phyloP scores from a whole-genome alignment of 257 asterid species.

The Nicotiana undulata region DNA sequence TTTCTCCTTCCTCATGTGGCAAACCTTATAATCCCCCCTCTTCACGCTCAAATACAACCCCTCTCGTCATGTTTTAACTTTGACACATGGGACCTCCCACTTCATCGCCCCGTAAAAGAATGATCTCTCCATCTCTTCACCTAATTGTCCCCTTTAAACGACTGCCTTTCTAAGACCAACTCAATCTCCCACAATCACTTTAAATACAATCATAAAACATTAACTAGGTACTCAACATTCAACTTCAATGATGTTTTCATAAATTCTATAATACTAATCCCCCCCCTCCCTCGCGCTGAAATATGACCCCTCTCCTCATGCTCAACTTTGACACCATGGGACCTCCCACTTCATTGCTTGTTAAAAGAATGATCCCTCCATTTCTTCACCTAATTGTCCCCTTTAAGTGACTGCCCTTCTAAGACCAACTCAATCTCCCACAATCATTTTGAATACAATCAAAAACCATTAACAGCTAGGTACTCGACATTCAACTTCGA shows the following conservation, averaged over 20 bases:
- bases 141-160: background rate
- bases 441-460: background rate
- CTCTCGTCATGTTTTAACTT: background rate
- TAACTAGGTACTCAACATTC: background rate
- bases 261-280: no score
- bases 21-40: background rate
- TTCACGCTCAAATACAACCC: background rate
- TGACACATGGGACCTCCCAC: background rate
- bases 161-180: background rate
- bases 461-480: background rate
- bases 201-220: background rate
- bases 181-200: background rate
- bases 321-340: background rate
- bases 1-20: background rate
- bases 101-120: background rate
- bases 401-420: background rate
- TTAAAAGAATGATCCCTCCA: background rate
- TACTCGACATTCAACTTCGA: background rate
- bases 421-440: background rate
- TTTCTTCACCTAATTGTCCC: background rate
- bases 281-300: background rate
- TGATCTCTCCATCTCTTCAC: background rate
- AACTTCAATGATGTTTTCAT: no score
- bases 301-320: background rate
- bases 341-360: background rate